These are phyloP conservation scores for Blechomonas ayalai DNA, from an alignment of 208 protist species.

Conservation along the genomic window DNA sequence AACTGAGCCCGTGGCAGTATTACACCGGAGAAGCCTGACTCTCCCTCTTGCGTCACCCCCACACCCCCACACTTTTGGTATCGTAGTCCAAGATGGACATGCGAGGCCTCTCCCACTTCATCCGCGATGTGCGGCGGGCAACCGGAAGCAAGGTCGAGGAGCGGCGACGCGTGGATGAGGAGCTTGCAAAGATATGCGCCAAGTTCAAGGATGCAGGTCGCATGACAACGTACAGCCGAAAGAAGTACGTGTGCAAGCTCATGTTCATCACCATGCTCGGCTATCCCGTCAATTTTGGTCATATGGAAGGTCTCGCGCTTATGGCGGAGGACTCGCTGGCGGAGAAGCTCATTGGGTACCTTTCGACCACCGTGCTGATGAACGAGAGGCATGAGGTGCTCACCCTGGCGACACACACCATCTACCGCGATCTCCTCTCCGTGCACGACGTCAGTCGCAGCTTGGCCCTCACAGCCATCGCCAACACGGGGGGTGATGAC, in stretches of 20 bases:
- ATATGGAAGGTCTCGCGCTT: conserved; percentile 98
- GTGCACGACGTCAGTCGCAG: conserved; percentile 88
- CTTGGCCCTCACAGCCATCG: conserved; percentile 95
- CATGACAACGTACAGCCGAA: conserved; percentile 94
- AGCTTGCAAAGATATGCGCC: conserved; percentile 98
- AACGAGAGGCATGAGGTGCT: conserved; percentile 97
- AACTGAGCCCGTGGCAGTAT: no score
- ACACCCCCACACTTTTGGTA: neutral
- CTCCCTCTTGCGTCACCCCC: conserved; percentile 5
- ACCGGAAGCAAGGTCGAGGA: conserved; percentile 93
- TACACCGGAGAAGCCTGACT: no score
- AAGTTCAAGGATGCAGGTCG: conserved; percentile 90
- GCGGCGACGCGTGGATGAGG: conserved; percentile 94
- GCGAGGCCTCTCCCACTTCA: conserved; percentile 95
- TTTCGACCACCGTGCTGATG: conserved; percentile 93
- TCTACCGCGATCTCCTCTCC: conserved; percentile 94
- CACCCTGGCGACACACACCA: conserved; percentile 96
- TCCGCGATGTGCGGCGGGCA: conserved; percentile 92
- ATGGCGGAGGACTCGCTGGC: conserved; percentile 93
- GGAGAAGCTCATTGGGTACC: conserved; percentile 98
- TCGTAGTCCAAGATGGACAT: conserved; percentile 90
- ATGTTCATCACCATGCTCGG: conserved; percentile 99
- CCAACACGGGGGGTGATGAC: conserved; percentile 96
- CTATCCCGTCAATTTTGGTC: conserved; percentile 99
- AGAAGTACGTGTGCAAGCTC: conserved; percentile 99